Base-by-base conservation (phyloP, 805 yeast species). In the Tetrapisispora nanseiensis region DNA sequence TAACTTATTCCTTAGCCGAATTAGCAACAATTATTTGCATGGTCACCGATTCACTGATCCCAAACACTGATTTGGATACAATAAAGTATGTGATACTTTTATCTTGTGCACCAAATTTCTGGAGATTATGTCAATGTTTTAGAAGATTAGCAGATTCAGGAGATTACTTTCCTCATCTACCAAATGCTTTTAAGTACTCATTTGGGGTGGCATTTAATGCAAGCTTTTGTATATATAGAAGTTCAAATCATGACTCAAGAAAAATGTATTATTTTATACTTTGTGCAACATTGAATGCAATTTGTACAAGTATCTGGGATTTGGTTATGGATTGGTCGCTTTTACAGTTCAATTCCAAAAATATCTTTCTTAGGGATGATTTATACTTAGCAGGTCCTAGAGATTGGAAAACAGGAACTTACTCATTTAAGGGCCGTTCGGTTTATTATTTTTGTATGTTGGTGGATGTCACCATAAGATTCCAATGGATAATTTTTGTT, bases 261-360 rank as follows among this genome's bases (percentile, higher is more conserved):
- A 61, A 69, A 47, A 69, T 80, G 42, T 76, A 76, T 0, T 67
- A 75, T 1, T 82, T 87, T 54, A 84, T 90, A 16, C 61, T 78
- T 0, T 74, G 86, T 65, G 95, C 95, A 0, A 56, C 75, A 0
- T 51, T 85, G 30, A 89, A 92, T 60, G 76, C 96, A 0, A 40
- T 80, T 1, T 74, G 74, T 54, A 72, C 89, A 26, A 62, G 82
- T 0, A 49, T 79, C 3, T 92, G 98, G 98, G 98, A 92, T 63
- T 66, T 92, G 6, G 67, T 87, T 32, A 86, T 92, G 95, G 98
- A 92, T 67, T 92, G 95, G 90, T 86, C 97, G 2, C 66, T 92
- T 52, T 70, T 83, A 43, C 95, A 86, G 59, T 40, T 46, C 3
- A 67, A 76, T 23, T 73, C 69, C 6, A 71, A 82, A 2, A 72